Evolutionary conservation across 2,329 filamentous ascomycete genomes (phyloP).

Genomic region (Thelonectria blattea): DNA sequence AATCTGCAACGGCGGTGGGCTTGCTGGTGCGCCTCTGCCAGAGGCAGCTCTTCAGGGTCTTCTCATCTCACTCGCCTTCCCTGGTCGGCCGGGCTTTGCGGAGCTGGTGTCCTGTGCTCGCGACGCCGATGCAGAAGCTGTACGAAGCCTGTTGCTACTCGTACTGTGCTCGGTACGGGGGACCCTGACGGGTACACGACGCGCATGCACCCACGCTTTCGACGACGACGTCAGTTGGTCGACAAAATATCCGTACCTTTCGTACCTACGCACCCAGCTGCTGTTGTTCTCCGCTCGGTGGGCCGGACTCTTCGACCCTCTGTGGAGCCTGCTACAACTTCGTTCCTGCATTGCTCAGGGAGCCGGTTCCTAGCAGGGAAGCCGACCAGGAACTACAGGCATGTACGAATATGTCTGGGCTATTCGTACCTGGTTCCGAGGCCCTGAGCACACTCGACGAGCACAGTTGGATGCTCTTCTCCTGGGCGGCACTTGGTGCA

Average conservation of each 20-base stretch:
- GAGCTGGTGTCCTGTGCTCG: constrained; percentile 16
- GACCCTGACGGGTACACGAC: constrained; percentile 14
- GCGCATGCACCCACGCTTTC: constrained; percentile 14
- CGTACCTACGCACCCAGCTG: constrained; percentile 17
- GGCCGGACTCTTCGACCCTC: constrained; percentile 24
- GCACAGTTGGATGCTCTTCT: constrained; percentile 18
- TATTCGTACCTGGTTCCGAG: constrained; percentile 10
- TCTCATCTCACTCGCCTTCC: constrained; percentile 10
- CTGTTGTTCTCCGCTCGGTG: constrained; percentile 21
- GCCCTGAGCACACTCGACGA: constrained; percentile 28
- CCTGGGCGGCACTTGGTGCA: constrained; percentile 12
- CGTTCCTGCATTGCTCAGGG: constrained; percentile 39
- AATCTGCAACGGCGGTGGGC: constrained; percentile 4
- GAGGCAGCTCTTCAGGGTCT: constrained; percentile 14
- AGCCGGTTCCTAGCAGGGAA: constrained; percentile 25
- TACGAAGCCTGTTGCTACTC: not conserved
- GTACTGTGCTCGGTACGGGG: constrained; percentile 18
- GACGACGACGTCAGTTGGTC: constrained; percentile 31
- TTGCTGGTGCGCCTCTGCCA: constrained; percentile 7
- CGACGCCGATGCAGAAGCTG: not conserved
- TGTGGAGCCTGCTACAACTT: constrained; percentile 33
- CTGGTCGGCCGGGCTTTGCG: constrained; percentile 5
- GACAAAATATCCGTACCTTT: not conserved
- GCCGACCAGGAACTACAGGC: constrained; percentile 23
- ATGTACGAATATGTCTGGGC: constrained; percentile 15